These are phyloP conservation scores for Scheffersomyces segobiensis DNA, from an alignment of 1,139 yeast species.

Conservation along the genomic window DNA sequence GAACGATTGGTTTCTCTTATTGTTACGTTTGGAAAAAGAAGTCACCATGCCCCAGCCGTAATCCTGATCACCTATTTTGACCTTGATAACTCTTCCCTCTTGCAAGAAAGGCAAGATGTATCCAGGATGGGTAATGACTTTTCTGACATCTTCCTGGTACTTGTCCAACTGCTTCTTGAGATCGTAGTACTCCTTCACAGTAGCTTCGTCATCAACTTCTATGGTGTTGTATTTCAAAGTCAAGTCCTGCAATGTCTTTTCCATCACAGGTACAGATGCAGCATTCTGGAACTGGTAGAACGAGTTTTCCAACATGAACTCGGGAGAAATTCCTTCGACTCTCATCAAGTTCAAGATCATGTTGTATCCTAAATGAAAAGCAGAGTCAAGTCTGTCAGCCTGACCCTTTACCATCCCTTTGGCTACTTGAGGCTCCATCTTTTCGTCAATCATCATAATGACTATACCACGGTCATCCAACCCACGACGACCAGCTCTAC, in stretches of 20 bases:
- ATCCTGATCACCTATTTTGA: slow-evolving; percentile 58
- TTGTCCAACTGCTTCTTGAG: slow-evolving; percentile 66
- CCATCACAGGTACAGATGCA: slow-evolving; percentile 83
- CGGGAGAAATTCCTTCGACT: slow-evolving; percentile 98
- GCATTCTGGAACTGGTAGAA: slow-evolving; percentile 95
- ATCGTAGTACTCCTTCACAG: slow-evolving; percentile 80
- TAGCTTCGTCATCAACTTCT: slow-evolving; percentile 69
- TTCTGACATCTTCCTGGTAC: slow-evolving; percentile 77
- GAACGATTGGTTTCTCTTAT: slow-evolving; percentile 55
- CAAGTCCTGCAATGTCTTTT: slow-evolving; percentile 57
- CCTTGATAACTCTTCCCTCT: slow-evolving; percentile 81
- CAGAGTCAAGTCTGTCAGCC: slow-evolving; percentile 94
- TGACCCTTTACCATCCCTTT: slow-evolving; percentile 99
- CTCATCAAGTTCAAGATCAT: slow-evolving; percentile 95
- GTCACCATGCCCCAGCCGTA: slow-evolving; percentile 97
- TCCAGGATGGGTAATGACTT: slow-evolving; percentile 91
- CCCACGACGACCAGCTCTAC: slow-evolving; percentile 99
- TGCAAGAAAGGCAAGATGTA: slow-evolving; percentile 80
- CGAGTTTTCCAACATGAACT: slow-evolving; percentile 91
- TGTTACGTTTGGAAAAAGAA: slow-evolving; percentile 67
- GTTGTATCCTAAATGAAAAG: slow-evolving; percentile 94
- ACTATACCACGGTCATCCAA: slow-evolving; percentile 98
- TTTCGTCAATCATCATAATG: slow-evolving; percentile 98
- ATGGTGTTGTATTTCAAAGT: slow-evolving; percentile 49
- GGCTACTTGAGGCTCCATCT: slow-evolving; percentile 99